Conservation (phyloP, 306 rosid genomes). For the Abrus precatorius region DNA sequence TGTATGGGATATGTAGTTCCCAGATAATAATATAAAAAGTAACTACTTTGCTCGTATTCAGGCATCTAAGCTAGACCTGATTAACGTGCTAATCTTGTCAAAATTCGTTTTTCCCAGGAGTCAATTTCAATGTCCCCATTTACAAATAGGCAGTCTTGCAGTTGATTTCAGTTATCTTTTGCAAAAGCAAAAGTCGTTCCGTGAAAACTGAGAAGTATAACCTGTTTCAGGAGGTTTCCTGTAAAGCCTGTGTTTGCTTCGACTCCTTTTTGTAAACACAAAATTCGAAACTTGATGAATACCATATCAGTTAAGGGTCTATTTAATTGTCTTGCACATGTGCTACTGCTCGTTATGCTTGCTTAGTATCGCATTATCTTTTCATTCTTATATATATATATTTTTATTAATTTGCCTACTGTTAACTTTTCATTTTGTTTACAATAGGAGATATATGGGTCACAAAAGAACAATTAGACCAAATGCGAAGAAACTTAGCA, state of each 20-base stretch:
- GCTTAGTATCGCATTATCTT: not conserved
- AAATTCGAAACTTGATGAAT: slow-evolving; percentile 37
- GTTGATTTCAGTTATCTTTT: slow-evolving; percentile 24
- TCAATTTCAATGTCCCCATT: slow-evolving; percentile 2
- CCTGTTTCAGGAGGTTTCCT: slow-evolving; percentile 35
- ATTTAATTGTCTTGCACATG: slow-evolving; percentile 19
- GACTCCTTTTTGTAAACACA: slow-evolving; percentile 12
- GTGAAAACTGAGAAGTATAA: slow-evolving; percentile 4
- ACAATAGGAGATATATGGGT: slow-evolving; percentile 92
- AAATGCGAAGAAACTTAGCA: slow-evolving; percentile 93
- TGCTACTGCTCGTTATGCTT: slow-evolving; percentile 21
- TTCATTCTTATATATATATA: not conserved
- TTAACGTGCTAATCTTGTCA: slow-evolving; percentile 20
- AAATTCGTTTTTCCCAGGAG: not conserved
- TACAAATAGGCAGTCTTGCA: not conserved
- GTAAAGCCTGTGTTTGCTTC: slow-evolving; percentile 14
- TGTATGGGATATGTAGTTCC: slow-evolving; percentile 2
- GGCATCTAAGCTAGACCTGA: slow-evolving; percentile 17
- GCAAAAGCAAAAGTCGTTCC: slow-evolving; percentile 6
- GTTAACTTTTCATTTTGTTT: slow-evolving; percentile 36
- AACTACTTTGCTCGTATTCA: not conserved
- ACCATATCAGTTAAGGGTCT: slow-evolving; percentile 13
- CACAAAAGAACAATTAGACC: slow-evolving; percentile 98
- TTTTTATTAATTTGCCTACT: slow-evolving; percentile 6
- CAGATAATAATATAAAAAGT: not conserved